Evolutionary conservation across 345 rosid species (phyloP).

Genomic region (Eucalyptus victrix): DNA sequence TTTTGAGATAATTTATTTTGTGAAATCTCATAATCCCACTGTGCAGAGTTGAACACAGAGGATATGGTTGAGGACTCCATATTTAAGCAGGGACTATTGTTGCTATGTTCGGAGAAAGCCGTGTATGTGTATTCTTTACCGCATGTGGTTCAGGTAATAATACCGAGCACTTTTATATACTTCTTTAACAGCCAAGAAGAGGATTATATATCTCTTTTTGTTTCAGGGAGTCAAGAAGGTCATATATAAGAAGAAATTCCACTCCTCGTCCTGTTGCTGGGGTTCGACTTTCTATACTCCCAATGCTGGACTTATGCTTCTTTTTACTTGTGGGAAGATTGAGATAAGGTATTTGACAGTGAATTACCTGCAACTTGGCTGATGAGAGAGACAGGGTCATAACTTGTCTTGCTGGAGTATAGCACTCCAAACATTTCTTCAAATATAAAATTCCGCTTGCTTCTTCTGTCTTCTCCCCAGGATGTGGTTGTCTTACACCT

Average conservation of each 20-base stretch:
- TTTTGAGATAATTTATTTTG: not conserved
- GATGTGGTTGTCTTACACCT: not conserved
- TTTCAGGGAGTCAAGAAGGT: constrained; percentile 76
- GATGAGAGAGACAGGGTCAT: not conserved
- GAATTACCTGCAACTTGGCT: not conserved
- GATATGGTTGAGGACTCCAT: constrained; percentile 18
- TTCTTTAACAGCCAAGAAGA: not conserved
- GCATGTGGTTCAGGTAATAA: constrained; percentile 60
- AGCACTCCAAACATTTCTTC: not conserved
- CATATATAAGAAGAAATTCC: constrained; percentile 72
- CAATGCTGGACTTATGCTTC: constrained; percentile 63
- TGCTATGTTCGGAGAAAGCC: constrained; percentile 83
- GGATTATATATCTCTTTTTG: not conserved
- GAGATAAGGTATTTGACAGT: constrained; percentile 61
- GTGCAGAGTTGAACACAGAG: not conserved
- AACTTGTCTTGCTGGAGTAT: not conserved
- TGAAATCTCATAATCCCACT: not conserved
- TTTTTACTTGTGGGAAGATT: constrained; percentile 47
- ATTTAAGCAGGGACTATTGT: constrained; percentile 37
- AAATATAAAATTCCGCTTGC: not conserved
- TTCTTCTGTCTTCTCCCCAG: not conserved
- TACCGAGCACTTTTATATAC: not conserved
- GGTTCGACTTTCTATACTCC: constrained; percentile 63
- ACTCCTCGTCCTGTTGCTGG: constrained; percentile 58
- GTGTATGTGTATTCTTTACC: constrained; percentile 59